These are phyloP conservation scores for Arabidopsis arenosa DNA, from an alignment of 345 rosid genomes.

Conservation along the genomic window DNA sequence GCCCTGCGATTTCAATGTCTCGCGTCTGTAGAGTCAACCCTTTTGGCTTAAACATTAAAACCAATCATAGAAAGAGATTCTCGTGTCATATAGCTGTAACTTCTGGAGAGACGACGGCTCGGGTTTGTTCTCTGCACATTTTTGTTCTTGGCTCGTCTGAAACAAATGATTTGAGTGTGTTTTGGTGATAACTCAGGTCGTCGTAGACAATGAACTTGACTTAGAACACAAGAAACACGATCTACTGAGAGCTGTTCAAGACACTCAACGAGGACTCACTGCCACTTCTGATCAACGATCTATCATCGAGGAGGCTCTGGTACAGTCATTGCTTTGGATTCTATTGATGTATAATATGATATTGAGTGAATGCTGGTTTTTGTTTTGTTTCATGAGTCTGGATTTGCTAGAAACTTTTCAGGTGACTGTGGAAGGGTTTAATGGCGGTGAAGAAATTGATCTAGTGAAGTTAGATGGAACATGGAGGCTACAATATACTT, in stretches of 20 bases:
- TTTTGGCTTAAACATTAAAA: conserved; percentile 26
- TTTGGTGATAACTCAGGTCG: conserved; percentile 49
- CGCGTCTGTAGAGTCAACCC: conserved; percentile 40
- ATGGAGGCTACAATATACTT: conserved; percentile 93
- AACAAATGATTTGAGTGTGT: conserved; percentile 11
- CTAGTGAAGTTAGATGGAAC: conserved; percentile 79
- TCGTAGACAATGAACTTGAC: conserved; percentile 52
- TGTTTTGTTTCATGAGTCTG: conserved; percentile 14
- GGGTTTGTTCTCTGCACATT: conserved; percentile 49
- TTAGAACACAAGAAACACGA: conserved; percentile 71
- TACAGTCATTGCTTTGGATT: conserved; percentile 36
- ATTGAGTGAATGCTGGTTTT: not conserved
- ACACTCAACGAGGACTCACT: conserved; percentile 70
- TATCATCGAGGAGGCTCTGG: conserved; percentile 83
- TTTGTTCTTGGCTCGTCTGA: not conserved
- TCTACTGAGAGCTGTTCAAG: conserved; percentile 71
- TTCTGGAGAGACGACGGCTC: conserved; percentile 37
- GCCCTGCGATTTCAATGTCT: conserved; percentile 42
- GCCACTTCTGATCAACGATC: conserved; percentile 78
- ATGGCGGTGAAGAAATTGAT: conserved; percentile 71
- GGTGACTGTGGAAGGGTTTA: conserved; percentile 77
- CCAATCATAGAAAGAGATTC: conserved; percentile 42
- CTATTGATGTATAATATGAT: not conserved
- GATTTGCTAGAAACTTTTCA: conserved; percentile 49
- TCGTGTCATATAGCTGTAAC: conserved; percentile 54